These are phyloP conservation scores for Calocybe indica DNA, from an alignment of 768 basidiomycete species.

Conservation along the genomic window DNA sequence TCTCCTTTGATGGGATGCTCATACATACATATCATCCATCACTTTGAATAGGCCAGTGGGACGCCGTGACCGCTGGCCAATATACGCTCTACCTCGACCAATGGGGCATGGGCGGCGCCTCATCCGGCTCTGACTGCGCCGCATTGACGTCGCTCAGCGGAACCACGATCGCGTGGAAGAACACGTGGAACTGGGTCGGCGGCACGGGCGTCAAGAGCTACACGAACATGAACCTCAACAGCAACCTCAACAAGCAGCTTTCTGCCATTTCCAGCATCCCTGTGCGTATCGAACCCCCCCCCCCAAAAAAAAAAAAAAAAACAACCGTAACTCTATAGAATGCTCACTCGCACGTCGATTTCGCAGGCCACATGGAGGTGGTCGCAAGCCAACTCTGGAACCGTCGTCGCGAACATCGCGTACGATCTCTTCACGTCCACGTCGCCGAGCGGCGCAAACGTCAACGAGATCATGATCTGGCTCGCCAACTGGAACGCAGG, in stretches of 20 bases:
- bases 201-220: constrained; percentile 54
- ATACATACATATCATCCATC: background rate
- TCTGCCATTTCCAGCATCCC: constrained; percentile 49
- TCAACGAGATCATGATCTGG: constrained; percentile 61
- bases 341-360: background rate
- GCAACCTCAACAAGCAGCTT: constrained; percentile 46
- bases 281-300: constrained; percentile 27
- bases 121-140: constrained; percentile 48
- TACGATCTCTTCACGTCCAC: constrained; percentile 61
- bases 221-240: constrained; percentile 48
- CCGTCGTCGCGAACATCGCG: constrained; percentile 48
- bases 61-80: constrained; percentile 32
- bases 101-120: constrained; percentile 33
- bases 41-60: constrained; percentile 41
- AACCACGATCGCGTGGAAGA: constrained; percentile 42
- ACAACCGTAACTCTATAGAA: background rate
- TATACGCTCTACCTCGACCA: constrained; percentile 50
- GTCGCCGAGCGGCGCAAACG: constrained; percentile 39
- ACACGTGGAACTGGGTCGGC: constrained; percentile 48
- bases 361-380: constrained; percentile 50
- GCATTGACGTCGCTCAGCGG: constrained; percentile 36
- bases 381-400: constrained; percentile 36
- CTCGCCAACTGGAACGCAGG: constrained; percentile 51
- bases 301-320: too few relatives aligned
- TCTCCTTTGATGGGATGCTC: background rate